Conservation (phyloP, 352 stramenopile species). For the Bremia lactucae region DNA sequence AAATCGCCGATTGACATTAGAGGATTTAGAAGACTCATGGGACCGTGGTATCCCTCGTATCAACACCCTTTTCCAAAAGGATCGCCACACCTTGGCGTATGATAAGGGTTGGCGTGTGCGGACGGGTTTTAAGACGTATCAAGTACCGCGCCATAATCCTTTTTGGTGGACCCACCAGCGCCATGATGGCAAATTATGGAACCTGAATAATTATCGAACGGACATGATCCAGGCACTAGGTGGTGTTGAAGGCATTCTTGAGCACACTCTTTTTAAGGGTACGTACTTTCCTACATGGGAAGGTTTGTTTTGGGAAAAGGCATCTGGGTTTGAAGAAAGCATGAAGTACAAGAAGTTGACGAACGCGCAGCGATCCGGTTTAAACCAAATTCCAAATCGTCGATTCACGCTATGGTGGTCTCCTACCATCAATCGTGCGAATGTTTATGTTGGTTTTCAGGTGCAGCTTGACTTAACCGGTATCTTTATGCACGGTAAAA, state of each 20-base stretch:
- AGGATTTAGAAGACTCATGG: conserved; percentile 99
- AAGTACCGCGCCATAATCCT: conserved; percentile 95
- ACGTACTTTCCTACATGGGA: conserved; percentile 99
- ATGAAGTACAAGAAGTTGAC: conserved; percentile 99
- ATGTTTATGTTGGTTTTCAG: conserved; percentile 99
- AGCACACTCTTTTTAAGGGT: conserved; percentile 99
- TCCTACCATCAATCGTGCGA: conserved; percentile 99
- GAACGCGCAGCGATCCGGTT: conserved; percentile 97
- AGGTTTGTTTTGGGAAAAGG: conserved; percentile 99
- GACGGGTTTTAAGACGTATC: conserved; percentile 99
- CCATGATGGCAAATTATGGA: conserved; percentile 99
- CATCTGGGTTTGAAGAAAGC: conserved; percentile 88
- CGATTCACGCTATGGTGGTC: conserved; percentile 99
- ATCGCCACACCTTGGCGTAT: conserved; percentile 98
- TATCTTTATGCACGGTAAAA: conserved; percentile 99
- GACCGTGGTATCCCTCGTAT: conserved; percentile 96
- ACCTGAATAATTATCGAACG: conserved; percentile 99
- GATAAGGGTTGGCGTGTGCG: conserved; percentile 99
- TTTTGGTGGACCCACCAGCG: conserved; percentile 99
- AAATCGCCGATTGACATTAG: conserved; percentile 96
- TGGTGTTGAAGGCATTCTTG: conserved; percentile 98
- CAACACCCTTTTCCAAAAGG: conserved; percentile 95
- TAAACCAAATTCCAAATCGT: conserved; percentile 99
- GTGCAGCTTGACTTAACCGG: conserved; percentile 99
- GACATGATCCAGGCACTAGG: conserved; percentile 99